Conservation (phyloP, 345 rosid genomes). For the Brassica incana region DNA sequence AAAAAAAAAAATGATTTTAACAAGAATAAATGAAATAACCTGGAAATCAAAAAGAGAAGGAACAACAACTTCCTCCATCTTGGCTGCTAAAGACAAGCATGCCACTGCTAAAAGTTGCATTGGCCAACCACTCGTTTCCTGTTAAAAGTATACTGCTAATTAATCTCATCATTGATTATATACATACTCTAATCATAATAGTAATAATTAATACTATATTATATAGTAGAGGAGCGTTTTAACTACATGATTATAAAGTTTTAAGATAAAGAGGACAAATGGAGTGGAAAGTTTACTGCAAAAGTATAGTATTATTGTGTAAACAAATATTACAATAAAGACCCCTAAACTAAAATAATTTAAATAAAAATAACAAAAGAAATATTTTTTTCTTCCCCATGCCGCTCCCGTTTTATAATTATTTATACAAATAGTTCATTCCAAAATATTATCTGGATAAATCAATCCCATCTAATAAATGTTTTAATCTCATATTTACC, state of each 20-base stretch:
- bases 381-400: background rate
- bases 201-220: constrained; percentile 1
- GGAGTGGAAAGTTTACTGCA: constrained; percentile 39
- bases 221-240: constrained; percentile 26
- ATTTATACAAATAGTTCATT: background rate
- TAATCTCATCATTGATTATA: constrained; percentile 19
- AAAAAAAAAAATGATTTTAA: background rate
- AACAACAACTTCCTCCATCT: constrained; percentile 97
- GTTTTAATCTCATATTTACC: background rate
- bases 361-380: background rate
- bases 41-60: constrained; percentile 86
- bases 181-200: background rate
- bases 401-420: constrained; percentile 28
- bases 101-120: constrained; percentile 86
- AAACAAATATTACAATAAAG: background rate
- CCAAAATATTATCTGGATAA: constrained; percentile 5
- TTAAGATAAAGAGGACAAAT: constrained; percentile 20
- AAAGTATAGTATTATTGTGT: constrained; percentile 32
- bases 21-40: constrained; percentile 38
- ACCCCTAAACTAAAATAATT: background rate
- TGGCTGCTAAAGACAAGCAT: constrained; percentile 95
- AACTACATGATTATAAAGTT: constrained; percentile 31
- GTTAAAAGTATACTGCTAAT: constrained; percentile 24
- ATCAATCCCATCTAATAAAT: background rate
- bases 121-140: constrained; percentile 83